Conservation (phyloP, 441 rosid genomes). For the Erodium moschatum region DNA sequence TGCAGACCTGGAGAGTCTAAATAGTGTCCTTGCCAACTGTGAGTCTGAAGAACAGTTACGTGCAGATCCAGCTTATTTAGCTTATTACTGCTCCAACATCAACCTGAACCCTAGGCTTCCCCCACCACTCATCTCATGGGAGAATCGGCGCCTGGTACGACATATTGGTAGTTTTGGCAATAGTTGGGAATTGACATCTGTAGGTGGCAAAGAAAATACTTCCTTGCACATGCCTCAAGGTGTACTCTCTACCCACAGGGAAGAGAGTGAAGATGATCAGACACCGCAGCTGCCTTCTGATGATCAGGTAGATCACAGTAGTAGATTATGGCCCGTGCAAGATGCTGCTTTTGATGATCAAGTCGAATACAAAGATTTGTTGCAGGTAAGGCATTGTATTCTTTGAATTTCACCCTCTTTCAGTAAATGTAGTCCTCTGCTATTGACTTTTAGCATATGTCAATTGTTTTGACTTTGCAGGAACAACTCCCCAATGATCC, state of each 20-base stretch:
- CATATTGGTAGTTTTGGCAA: constrained; percentile 34
- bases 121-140: constrained; percentile 34
- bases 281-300: constrained; percentile 29
- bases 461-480: constrained; percentile 27
- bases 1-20: constrained; percentile 23
- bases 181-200: constrained; percentile 29
- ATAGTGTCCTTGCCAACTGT: constrained; percentile 15
- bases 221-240: constrained; percentile 31
- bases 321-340: constrained; percentile 23
- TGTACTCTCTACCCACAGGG: constrained; percentile 49
- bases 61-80: constrained; percentile 28
- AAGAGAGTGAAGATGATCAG: constrained; percentile 46
- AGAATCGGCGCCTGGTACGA: constrained; percentile 22
- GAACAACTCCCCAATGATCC: constrained; percentile 29
- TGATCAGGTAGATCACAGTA: constrained; percentile 22
- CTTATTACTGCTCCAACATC: constrained; percentile 24
- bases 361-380: constrained; percentile 21
- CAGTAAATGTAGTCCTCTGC: not conserved
- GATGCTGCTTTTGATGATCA: constrained; percentile 19
- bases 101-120: constrained; percentile 38
- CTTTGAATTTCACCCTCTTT: not conserved
- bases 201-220: constrained; percentile 22
- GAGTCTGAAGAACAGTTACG: constrained; percentile 29
- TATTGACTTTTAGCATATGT: constrained; percentile 4
- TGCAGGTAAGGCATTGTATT: constrained; percentile 30